Percentiles rank a stretch among this genome's conserved stretches.
phyloP scores from a whole-genome alignment of 768 basidiomycete genomes.

The Cystofilobasidium bisporidii region DNA sequence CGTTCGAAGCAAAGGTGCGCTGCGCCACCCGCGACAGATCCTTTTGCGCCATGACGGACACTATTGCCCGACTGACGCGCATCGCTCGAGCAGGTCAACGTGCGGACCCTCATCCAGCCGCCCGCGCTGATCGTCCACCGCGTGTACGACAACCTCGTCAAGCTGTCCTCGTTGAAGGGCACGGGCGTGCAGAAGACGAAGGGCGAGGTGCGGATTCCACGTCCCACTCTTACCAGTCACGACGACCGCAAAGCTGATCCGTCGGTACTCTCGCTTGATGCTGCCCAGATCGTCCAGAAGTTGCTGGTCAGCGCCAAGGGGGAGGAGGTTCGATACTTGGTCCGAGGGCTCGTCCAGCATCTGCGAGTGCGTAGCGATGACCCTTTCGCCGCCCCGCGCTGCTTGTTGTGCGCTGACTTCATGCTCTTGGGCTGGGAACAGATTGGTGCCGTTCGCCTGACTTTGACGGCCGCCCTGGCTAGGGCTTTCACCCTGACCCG shows the following conservation, averaged over 20 bases:
- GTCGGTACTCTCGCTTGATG: no score
- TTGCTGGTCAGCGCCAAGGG: conserved; percentile 74
- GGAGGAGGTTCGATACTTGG: conserved; percentile 77
- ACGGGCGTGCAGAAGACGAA: conserved; percentile 66
- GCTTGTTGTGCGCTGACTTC: not conserved
- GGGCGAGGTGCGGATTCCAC: conserved; percentile 43
- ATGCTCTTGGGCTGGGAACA: conserved; percentile 34
- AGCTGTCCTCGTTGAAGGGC: conserved; percentile 61
- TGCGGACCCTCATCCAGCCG: conserved; percentile 59
- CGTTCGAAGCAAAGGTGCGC: conserved; percentile 56
- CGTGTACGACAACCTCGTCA: conserved; percentile 60
- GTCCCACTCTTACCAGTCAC: no score
- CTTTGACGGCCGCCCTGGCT: conserved; percentile 69
- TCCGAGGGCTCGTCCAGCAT: conserved; percentile 41
- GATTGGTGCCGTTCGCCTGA: conserved; percentile 78
- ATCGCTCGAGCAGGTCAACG: conserved; percentile 46
- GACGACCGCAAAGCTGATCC: no score
- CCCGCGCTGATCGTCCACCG: conserved; percentile 44
- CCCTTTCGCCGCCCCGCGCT: not conserved
- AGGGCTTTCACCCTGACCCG: conserved; percentile 62
- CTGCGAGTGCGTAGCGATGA: conserved; percentile 34
- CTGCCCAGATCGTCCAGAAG: conserved; percentile 53
- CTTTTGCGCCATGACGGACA: no score
- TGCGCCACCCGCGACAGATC: not conserved
- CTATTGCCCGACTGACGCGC: no score